phyloP scores from a whole-genome alignment of 2,329 filamentous ascomycete species.

The Aspergillus terreus region DNA sequence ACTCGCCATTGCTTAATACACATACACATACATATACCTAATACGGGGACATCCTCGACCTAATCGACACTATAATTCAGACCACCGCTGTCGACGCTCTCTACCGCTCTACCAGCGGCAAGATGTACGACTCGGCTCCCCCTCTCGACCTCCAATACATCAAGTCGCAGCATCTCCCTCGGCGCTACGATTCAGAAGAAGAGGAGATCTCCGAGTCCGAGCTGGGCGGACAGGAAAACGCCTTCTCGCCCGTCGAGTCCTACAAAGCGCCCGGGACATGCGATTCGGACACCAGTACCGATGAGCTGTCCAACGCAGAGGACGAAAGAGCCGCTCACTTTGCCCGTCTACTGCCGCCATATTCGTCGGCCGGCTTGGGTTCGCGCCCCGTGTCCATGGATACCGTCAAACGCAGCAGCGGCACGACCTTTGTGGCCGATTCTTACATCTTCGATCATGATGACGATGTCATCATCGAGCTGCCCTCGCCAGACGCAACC shows the following conservation, averaged over 20 bases:
- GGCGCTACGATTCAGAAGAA: conserved; percentile 37
- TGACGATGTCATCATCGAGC: conserved; percentile 30
- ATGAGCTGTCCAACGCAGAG: conserved; percentile 23
- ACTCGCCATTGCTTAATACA: too few species aligned
- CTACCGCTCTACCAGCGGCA: neutral
- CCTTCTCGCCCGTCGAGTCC: conserved; percentile 29
- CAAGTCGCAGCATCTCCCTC: conserved; percentile 28
- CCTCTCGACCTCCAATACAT: conserved; percentile 28
- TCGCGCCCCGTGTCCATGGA: conserved; percentile 33
- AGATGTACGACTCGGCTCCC: conserved; percentile 26
- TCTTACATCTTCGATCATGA: conserved; percentile 31
- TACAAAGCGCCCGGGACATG: conserved; percentile 20
- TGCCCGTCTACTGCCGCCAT: conserved; percentile 18
- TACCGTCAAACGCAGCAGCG: conserved; percentile 32
- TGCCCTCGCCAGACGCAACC: conserved; percentile 27
- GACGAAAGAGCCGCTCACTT: conserved; percentile 15
- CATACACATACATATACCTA: too few species aligned
- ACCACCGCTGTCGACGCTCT: neutral
- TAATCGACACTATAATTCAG: too few species aligned
- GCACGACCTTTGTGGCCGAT: conserved; percentile 27
- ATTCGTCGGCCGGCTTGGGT: conserved; percentile 17
- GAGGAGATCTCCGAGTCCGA: conserved; percentile 38
- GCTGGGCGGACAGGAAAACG: conserved; percentile 27
- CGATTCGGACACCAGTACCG: conserved; percentile 30
- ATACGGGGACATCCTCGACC: too few species aligned